phyloP scores from a whole-genome alignment of 2,329 filamentous ascomycete genomes.

The Pseudogymnoascus sp. region DNA sequence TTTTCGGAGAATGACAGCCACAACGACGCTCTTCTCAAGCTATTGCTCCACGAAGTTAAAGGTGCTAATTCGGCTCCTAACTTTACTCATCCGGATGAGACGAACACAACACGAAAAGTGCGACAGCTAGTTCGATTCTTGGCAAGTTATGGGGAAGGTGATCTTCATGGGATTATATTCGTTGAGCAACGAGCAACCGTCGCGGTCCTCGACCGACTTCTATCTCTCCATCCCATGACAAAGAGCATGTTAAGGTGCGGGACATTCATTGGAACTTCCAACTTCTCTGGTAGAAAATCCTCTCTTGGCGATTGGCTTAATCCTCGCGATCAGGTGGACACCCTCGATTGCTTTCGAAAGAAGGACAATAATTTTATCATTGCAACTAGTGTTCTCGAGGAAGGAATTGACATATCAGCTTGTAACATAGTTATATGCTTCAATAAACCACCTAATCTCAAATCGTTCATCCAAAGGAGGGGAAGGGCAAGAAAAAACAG shows the following conservation, averaged over 20 bases:
- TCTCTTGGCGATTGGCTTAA: conserved; percentile 36
- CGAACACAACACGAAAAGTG: conserved; percentile 37
- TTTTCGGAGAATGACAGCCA: conserved; percentile 33
- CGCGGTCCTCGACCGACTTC: conserved; percentile 44
- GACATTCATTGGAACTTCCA: conserved; percentile 47
- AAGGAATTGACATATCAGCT: conserved; percentile 56
- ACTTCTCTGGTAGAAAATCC: conserved; percentile 28
- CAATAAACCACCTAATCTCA: conserved; percentile 50
- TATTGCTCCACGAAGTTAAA: conserved; percentile 16
- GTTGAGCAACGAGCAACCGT: conserved; percentile 54
- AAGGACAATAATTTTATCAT: conserved; percentile 47
- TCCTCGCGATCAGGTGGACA: conserved; percentile 28
- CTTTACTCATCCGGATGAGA: conserved; percentile 36
- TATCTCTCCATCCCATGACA: conserved; percentile 43
- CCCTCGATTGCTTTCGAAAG: conserved; percentile 43
- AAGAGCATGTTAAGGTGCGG: conserved; percentile 41
- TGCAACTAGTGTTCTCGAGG: conserved; percentile 57
- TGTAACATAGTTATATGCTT: conserved; percentile 59
- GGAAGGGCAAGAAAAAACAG: conserved; percentile 50
- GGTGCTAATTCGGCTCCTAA: conserved; percentile 19
- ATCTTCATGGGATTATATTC: conserved; percentile 54
- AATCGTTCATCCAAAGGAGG: conserved; percentile 56
- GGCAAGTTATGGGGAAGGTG: conserved; percentile 29
- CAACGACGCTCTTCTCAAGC: conserved; percentile 13
- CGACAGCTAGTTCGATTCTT: conserved; percentile 46